phyloP scores from a whole-genome alignment of 139 green algal species.

The Chlamydomonas sp. region DNA sequence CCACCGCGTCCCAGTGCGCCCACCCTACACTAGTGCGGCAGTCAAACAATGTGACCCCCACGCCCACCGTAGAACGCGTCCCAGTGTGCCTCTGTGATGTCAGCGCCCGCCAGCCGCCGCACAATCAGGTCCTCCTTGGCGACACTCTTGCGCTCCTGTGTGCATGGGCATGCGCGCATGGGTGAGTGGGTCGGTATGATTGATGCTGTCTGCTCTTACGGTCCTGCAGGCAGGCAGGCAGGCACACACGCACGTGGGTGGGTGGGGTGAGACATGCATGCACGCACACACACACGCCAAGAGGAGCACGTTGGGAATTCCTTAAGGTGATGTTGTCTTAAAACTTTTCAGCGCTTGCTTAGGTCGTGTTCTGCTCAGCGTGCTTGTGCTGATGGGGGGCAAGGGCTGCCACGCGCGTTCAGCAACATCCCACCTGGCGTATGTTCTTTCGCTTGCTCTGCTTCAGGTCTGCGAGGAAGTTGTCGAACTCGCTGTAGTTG shows the following conservation, averaged over 20 bases:
- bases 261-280: no score
- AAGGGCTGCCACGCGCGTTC: neutral
- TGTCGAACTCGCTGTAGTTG: conserved; percentile 68
- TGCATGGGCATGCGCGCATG: no score
- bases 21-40: neutral
- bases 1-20: no score
- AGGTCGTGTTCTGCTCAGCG: neutral
- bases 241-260: no score
- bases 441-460: conserved; percentile 85
- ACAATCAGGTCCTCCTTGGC: conserved; percentile 49
- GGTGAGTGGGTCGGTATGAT: no score
- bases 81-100: conserved; percentile 41
- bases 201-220: no score
- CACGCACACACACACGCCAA: no score
- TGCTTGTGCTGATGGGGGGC: conserved; percentile 8
- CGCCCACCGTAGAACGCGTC: conserved; percentile 64
- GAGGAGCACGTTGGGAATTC: no score
- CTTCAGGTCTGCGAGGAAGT: conserved; percentile 74
- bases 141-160: conserved; percentile 74
- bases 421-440: conserved; percentile 53
- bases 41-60: neutral
- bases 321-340: no score
- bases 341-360: neutral
- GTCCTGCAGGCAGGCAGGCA: no score
- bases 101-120: conserved; percentile 50